Base-by-base conservation (phyloP, 495 filamentous ascomycete genomes). In the Pseudoneurospora amorphoporcata region DNA sequence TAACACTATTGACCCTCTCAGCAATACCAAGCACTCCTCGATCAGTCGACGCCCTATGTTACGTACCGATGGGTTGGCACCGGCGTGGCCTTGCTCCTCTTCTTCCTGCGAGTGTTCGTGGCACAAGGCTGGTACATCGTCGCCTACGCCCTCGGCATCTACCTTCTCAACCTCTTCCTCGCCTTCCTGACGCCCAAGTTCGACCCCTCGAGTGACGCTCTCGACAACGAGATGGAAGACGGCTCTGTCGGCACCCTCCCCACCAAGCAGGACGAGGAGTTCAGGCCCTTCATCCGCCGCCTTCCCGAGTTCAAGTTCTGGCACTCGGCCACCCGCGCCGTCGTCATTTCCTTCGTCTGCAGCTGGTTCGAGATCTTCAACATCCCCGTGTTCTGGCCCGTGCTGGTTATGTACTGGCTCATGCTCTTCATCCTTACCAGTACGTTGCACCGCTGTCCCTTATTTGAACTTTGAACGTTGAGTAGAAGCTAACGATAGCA, bases 261-360 rank as follows among this genome's bases (percentile, higher is more conserved):
- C 9, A 97, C 93, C 43, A 97, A 97, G 84, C 88, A 94, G 75
- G 94, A 97, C 79, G 93, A 98, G 75, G 95, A 99, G 84, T 99
- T 99, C 86, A 89, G 93, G 45, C 95, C 95, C 3, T 99, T 99
- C 79, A 97, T 99, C 81, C 87, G 95, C 75, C 88, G 95, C 61
- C 89, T 99, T 32, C 95, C 95, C 35, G 95, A 99, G 84, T 99
- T 99, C 88, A 99, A 98, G 87, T 99, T 99, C 88, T 99, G 95
- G 95, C 90, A 98, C 81, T 89, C 91, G 70, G 94, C 94, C 58
- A 98, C 95, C 73, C 89, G 93, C 77, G 95, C 95, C 68, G 87
- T 98, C 78, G 76, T 85, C 71, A 93, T 98, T 77, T 90, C 87
- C 9, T 98, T 99, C 77, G 73, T 90, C 58, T 97, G 94, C 86